Base-by-base conservation (phyloP, 176 grass and related monocot species). In the Oryza meridionalis region DNA sequence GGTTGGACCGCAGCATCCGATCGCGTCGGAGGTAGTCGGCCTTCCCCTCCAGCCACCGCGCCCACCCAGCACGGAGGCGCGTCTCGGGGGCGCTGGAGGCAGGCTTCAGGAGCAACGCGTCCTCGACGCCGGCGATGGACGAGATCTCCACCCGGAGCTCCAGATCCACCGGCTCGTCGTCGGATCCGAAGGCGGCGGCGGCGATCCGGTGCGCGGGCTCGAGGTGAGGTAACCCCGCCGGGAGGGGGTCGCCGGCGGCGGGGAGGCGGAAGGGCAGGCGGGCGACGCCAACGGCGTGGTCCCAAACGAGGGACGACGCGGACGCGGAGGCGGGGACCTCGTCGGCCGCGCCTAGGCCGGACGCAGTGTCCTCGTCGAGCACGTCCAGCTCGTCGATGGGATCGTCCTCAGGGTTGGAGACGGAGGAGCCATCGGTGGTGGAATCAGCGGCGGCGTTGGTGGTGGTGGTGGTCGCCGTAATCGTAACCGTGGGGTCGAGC, bases 351-450 rank as follows among this genome's bases (percentile, higher is more conserved):
- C 68, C 74, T 62, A 62, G 4, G 61, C 74, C 29, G 26, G 29
- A 68, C 5, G 59, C 45, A 37, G 88, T 71, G 37, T 90, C 84
- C 65, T 96, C 93, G 22, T 98, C 93, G 47, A 96, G 49, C 79
- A 99, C 79, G 77, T 96, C 93, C 61, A 99, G 87, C 83, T 94
- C 96, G 64, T 96, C 96, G 89, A 94, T 94, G 65, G 86, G 87
- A 75, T 99, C 96, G 29, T 92, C 90, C 49, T 87, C 76, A 51
- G 87, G 55, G 59, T 80, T 85, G 22, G 61, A 53, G 25, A 80
- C 33, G 44, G 72, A 74, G 2, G 3, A 40, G 19, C n/a, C 65
- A 1, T 80, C 64, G 24, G 75, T 19, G 51, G 62, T 72, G 2
- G 4, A 43, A n/a, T 22, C 67, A 0, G 63, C 55, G 79, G 63